Percentiles rank a stretch among this genome's conserved stretches.
phyloP scores from a whole-genome alignment of 1,284 basidiomycete genomes.

The Rhodotorula sp. region DNA sequence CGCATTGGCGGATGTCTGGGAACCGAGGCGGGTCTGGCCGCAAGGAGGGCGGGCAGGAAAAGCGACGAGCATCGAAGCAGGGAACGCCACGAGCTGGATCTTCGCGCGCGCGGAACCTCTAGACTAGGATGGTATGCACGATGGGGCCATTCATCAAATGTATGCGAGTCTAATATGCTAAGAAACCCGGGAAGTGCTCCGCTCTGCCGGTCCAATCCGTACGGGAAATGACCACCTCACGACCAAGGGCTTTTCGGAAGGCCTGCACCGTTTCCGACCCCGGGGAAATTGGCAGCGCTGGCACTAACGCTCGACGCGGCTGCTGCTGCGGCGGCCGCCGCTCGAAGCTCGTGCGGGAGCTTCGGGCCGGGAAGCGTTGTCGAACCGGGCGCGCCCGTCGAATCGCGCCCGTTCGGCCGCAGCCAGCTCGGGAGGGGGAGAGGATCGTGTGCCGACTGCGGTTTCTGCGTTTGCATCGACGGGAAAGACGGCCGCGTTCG shows the following conservation, averaged over 20 bases:
- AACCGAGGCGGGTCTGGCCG: slow-evolving; percentile 23
- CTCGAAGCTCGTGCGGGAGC: slow-evolving; percentile 10
- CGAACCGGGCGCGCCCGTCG: background rate
- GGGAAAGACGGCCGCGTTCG: background rate
- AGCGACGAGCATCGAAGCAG: slow-evolving; percentile 60
- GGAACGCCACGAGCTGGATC: slow-evolving; percentile 74
- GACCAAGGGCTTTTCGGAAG: background rate
- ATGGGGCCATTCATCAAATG: background rate
- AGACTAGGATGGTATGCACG: background rate
- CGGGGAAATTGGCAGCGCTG: background rate
- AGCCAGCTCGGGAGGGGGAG: slow-evolving; percentile 20
- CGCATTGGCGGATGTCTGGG: slow-evolving; percentile 27
- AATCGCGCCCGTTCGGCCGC: background rate
- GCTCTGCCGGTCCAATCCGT: too few species aligned
- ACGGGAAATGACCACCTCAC: too few species aligned
- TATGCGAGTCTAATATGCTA: too few species aligned
- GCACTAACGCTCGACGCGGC: background rate
- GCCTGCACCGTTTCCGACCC: background rate
- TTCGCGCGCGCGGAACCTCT: slow-evolving; percentile 12
- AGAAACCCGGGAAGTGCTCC: too few species aligned
- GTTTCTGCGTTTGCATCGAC: too few species aligned
- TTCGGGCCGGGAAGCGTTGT: background rate
- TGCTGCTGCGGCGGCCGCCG: background rate
- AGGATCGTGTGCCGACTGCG: background rate
- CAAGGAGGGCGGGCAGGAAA: slow-evolving; percentile 1